These are phyloP conservation scores for Pichia ethanolica DNA, from an alignment of 805 yeast species.

Conservation along the genomic window DNA sequence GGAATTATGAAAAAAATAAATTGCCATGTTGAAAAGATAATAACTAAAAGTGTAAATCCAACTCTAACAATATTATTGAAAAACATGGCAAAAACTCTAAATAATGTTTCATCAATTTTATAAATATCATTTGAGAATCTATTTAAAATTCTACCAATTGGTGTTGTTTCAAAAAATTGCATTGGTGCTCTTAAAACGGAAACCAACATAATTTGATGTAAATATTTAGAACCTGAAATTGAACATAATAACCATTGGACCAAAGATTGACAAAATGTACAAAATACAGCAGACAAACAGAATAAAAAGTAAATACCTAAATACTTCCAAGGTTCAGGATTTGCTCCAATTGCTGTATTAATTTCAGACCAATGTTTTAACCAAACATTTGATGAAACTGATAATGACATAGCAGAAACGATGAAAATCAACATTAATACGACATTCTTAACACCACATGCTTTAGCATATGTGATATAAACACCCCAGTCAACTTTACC, in stretches of 20 bases:
- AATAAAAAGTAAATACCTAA: constrained; percentile 67
- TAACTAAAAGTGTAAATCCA: constrained; percentile 69
- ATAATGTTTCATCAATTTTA: constrained; percentile 74
- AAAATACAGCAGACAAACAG: constrained; percentile 60
- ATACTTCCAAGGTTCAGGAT: constrained; percentile 67
- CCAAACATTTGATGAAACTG: constrained; percentile 80
- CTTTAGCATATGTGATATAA: constrained; percentile 74
- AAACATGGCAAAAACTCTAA: constrained; percentile 65
- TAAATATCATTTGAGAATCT: constrained; percentile 88
- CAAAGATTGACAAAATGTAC: constrained; percentile 57
- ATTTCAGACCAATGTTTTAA: constrained; percentile 96
- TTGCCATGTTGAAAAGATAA: constrained; percentile 82
- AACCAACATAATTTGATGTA: constrained; percentile 71
- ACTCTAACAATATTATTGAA: constrained; percentile 56
- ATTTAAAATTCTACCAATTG: constrained; percentile 85
- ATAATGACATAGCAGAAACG: constrained; percentile 48
- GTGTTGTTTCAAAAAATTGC: constrained; percentile 94
- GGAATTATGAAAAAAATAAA: constrained; percentile 69
- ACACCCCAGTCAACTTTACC: constrained; percentile 91
- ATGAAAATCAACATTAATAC: constrained; percentile 47
- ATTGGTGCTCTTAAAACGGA: constrained; percentile 81
- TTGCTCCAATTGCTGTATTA: constrained; percentile 58
- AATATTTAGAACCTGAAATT: constrained; percentile 67
- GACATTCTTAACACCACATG: constrained; percentile 72
- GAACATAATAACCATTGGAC: constrained; percentile 76